Evolutionary conservation across 768 basidiomycete genomes (phyloP).

Genomic region (Naganishia friedmannii): DNA sequence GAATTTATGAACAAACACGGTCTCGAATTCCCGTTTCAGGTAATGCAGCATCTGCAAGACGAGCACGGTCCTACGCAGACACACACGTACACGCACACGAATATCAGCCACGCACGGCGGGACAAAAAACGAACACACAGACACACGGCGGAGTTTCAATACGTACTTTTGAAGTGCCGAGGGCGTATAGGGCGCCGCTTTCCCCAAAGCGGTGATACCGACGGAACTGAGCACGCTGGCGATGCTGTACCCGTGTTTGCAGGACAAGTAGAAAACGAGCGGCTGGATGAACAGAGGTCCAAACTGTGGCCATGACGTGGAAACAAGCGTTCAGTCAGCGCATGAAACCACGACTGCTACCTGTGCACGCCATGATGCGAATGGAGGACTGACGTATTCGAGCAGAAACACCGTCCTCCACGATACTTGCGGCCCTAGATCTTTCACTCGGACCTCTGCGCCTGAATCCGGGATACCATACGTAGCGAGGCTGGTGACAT

Average conservation of each 20-base stretch:
- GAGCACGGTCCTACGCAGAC: slow-evolving; percentile 41
- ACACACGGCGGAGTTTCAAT: slow-evolving; percentile 20
- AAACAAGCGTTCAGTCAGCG: neutral
- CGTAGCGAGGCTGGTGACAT: slow-evolving; percentile 62
- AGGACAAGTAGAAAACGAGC: slow-evolving; percentile 72
- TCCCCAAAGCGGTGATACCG: slow-evolving; percentile 11
- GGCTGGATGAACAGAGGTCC: slow-evolving; percentile 90
- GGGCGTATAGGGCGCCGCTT: slow-evolving; percentile 22
- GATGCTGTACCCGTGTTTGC: slow-evolving; percentile 65
- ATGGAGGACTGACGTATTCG: slow-evolving; percentile 92
- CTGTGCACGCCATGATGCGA: no score
- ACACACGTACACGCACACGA: no score
- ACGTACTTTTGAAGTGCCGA: slow-evolving; percentile 48
- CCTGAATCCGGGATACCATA: slow-evolving; percentile 61
- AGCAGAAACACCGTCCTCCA: slow-evolving; percentile 85
- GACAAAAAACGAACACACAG: no score
- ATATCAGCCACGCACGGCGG: no score
- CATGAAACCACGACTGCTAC: no score
- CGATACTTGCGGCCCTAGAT: slow-evolving; percentile 82
- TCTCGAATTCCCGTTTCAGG: slow-evolving; percentile 86
- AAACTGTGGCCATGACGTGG: slow-evolving; percentile 55
- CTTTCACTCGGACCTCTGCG: slow-evolving; percentile 73
- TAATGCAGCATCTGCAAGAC: slow-evolving; percentile 80
- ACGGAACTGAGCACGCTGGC: slow-evolving; percentile 9
- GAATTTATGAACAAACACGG: slow-evolving; percentile 90